These are phyloP conservation scores for Gracilariopsis chorda DNA, from an alignment of 23 red algal species.

Conservation along the genomic window DNA sequence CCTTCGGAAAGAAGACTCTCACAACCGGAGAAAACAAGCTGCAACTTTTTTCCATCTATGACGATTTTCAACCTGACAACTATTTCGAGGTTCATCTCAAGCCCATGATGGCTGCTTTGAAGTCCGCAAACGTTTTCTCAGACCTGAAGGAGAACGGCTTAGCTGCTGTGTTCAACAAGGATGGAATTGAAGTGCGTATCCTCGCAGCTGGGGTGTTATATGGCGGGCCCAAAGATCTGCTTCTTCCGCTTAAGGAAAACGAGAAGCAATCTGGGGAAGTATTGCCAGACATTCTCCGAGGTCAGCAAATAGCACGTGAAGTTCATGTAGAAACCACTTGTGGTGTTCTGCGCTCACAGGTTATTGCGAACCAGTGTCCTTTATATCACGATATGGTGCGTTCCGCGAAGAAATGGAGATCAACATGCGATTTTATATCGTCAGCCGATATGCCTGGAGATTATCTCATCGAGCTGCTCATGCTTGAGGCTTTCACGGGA, in stretches of 20 bases:
- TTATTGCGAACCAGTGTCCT: constrained; percentile 26
- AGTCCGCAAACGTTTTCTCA: background rate
- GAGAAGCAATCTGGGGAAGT: background rate
- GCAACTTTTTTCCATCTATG: constrained; percentile 17
- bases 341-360: constrained; percentile 4
- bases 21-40: background rate
- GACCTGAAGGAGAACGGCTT: constrained; percentile 22
- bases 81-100: constrained; percentile 49
- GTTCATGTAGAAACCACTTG: constrained; percentile 63
- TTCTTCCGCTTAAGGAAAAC: background rate
- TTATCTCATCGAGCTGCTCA: constrained; percentile 55
- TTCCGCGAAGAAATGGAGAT: constrained; percentile 54
- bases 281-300: background rate
- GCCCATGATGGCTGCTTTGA: constrained; percentile 24
- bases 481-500: constrained; percentile 51
- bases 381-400: constrained; percentile 67
- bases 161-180: constrained; percentile 10
- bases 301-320: background rate
- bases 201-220: constrained; percentile 48
- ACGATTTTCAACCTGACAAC: constrained; percentile 26
- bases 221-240: constrained; percentile 29
- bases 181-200: constrained; percentile 25
- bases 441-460: constrained; percentile 18
- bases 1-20: constrained; percentile 40
- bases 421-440: constrained; percentile 32